These are phyloP conservation scores for Xylaria sp. DNA, from an alignment of 2,329 filamentous ascomycete species.

Conservation along the genomic window DNA sequence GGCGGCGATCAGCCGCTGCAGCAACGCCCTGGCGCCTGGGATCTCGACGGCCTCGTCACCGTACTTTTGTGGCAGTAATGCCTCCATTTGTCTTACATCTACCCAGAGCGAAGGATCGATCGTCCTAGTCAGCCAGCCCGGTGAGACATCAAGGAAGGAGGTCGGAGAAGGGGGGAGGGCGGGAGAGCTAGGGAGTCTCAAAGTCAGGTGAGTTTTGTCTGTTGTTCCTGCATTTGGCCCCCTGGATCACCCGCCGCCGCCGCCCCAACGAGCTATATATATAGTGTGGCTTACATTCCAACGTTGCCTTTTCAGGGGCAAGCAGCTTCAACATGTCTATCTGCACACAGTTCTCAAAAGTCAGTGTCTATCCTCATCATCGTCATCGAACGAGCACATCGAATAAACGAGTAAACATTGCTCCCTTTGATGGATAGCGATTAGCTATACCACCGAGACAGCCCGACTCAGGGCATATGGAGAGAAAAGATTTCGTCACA, in stretches of 20 bases:
- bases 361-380: constrained; percentile 17
- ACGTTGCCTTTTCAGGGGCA: constrained; percentile 86
- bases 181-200: constrained; percentile 23
- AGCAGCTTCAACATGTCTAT: constrained; percentile 87
- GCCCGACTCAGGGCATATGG: constrained; percentile 1
- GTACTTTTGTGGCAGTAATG: constrained; percentile 78
- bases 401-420: neutral
- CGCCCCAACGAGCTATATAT: constrained; percentile 20
- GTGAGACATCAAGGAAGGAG: constrained; percentile 30
- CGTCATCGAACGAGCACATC: neutral
- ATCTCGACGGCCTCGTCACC: constrained; percentile 85
- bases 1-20: constrained; percentile 71
- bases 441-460: constrained; percentile 19
- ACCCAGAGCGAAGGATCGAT: constrained; percentile 23
- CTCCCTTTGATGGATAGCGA: constrained; percentile 2
- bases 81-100: constrained; percentile 86
- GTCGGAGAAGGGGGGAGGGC: constrained; percentile 4
- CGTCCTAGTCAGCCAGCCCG: constrained; percentile 32
- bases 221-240: constrained; percentile 21
- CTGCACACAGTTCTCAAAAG: constrained; percentile 16
- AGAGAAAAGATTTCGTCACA: neutral
- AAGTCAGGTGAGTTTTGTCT: neutral
- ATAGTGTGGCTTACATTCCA: constrained; percentile 77
- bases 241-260: constrained; percentile 7
- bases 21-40: constrained; percentile 79